Evolutionary conservation across 139 green algal species (phyloP).

Genomic region (Chlorokybus atmophyticus): DNA sequence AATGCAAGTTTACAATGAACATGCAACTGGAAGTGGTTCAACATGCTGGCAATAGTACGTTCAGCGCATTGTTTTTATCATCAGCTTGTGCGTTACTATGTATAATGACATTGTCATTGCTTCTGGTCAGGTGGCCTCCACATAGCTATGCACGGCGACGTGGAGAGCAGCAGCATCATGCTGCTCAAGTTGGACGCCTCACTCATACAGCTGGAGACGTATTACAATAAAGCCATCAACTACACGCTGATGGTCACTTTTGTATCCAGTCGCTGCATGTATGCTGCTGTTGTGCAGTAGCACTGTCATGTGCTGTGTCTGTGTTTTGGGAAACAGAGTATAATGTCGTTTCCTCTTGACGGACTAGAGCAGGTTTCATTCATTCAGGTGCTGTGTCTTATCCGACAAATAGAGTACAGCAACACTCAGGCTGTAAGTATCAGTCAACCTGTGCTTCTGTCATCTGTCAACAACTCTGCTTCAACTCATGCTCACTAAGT

Average conservation of each 20-base stretch:
- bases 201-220: slow-evolving; percentile 45
- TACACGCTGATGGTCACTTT: slow-evolving; percentile 57
- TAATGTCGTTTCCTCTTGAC: too few relatives aligned
- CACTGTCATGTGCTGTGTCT: not conserved
- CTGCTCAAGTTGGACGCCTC: slow-evolving; percentile 39
- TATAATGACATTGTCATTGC: too few relatives aligned
- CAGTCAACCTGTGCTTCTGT: not conserved
- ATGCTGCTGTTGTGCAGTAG: not conserved
- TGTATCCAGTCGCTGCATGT: slow-evolving; percentile 23
- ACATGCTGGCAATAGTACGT: too few relatives aligned
- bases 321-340: too few relatives aligned
- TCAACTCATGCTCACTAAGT: not conserved
- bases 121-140: too few relatives aligned
- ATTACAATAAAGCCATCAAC: slow-evolving; percentile 56
- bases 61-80: too few relatives aligned
- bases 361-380: slow-evolving; percentile 22
- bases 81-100: too few relatives aligned
- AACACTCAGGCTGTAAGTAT: slow-evolving; percentile 30
- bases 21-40: too few relatives aligned
- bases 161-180: slow-evolving; percentile 40
- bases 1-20: too few relatives aligned
- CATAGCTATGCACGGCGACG: slow-evolving; percentile 17
- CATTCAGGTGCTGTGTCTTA: slow-evolving; percentile 52
- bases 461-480: not conserved
- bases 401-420: slow-evolving; percentile 59